Evolutionary conservation across 768 basidiomycete genomes (phyloP).

Genomic region (Collybia sp.): DNA sequence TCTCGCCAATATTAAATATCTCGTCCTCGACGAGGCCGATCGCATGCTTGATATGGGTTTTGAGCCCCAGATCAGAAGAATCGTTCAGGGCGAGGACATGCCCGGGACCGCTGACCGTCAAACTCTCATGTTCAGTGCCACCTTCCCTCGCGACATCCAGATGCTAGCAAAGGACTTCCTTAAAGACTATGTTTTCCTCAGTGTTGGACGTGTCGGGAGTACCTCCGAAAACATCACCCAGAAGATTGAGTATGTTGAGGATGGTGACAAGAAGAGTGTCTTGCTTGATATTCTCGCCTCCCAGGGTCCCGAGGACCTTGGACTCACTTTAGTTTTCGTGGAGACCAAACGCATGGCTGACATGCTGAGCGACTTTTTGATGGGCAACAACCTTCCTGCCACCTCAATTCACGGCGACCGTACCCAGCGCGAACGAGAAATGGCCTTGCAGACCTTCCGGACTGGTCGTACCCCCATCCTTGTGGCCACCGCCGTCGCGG

Average conservation of each 20-base stretch:
- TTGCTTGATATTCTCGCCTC: slow-evolving; percentile 90
- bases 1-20: slow-evolving; percentile 93
- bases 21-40: slow-evolving; percentile 98
- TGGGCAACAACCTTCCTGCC: slow-evolving; percentile 75
- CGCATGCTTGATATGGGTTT: slow-evolving; percentile 99
- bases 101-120: slow-evolving; percentile 88
- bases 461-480: slow-evolving; percentile 92
- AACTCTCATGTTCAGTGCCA: slow-evolving; percentile 99
- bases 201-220: slow-evolving; percentile 96
- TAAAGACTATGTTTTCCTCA: slow-evolving; percentile 98
- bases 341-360: slow-evolving; percentile 99
- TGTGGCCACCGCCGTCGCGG: slow-evolving; percentile 98
- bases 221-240: slow-evolving; percentile 99
- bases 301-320: slow-evolving; percentile 54
- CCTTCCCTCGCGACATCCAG: slow-evolving; percentile 99
- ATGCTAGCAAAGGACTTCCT: slow-evolving; percentile 93
- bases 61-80: slow-evolving; percentile 97
- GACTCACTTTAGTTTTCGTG: slow-evolving; percentile 93
- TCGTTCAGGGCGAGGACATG: slow-evolving; percentile 99
- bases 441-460: slow-evolving; percentile 92
- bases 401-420: slow-evolving; percentile 99
- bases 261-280: slow-evolving; percentile 93
- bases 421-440: slow-evolving; percentile 96
- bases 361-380: slow-evolving; percentile 94
- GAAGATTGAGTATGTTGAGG: slow-evolving; percentile 98